phyloP scores from a whole-genome alignment of 805 yeast species.

The Teunomyces funiuensis region DNA sequence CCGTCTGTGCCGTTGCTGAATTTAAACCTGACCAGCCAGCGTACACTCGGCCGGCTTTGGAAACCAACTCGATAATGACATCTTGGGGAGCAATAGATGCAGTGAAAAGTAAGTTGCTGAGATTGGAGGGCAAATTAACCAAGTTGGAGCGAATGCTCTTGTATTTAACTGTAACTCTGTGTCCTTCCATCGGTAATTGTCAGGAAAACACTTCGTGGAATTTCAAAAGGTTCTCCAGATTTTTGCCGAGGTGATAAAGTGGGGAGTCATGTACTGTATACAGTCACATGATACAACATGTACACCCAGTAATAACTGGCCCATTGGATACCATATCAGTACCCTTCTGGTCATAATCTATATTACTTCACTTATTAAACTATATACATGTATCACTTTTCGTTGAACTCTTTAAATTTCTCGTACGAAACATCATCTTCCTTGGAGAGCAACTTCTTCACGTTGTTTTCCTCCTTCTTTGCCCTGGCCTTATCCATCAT shows the following conservation, averaged over 20 bases:
- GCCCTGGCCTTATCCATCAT: constrained; percentile 71
- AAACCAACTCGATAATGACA: constrained; percentile 51
- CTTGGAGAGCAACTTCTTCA: constrained; percentile 27
- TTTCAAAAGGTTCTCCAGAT: constrained; percentile 6
- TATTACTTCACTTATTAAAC: not conserved
- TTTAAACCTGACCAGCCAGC: constrained; percentile 72
- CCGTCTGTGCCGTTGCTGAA: constrained; percentile 23
- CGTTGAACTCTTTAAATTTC: constrained; percentile 15
- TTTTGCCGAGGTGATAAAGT: constrained; percentile 1
- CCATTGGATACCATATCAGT: too few species aligned
- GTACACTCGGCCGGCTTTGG: constrained; percentile 25
- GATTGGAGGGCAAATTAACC: constrained; percentile 52
- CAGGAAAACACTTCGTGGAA: not conserved
- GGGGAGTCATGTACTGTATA: not conserved
- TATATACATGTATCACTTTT: constrained; percentile 4
- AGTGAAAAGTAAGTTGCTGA: constrained; percentile 46
- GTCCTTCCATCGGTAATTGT: constrained; percentile 33
- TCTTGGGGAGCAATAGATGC: constrained; percentile 59
- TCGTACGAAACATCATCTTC: constrained; percentile 12
- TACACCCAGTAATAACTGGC: too few species aligned
- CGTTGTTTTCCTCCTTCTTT: constrained; percentile 35
- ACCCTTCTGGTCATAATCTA: too few species aligned
- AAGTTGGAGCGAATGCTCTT: constrained; percentile 47
- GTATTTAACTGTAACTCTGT: constrained; percentile 26
- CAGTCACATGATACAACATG: not conserved